These are phyloP conservation scores for Oryza nivara DNA, from an alignment of 176 grass and related monocot species.

Conservation along the genomic window DNA sequence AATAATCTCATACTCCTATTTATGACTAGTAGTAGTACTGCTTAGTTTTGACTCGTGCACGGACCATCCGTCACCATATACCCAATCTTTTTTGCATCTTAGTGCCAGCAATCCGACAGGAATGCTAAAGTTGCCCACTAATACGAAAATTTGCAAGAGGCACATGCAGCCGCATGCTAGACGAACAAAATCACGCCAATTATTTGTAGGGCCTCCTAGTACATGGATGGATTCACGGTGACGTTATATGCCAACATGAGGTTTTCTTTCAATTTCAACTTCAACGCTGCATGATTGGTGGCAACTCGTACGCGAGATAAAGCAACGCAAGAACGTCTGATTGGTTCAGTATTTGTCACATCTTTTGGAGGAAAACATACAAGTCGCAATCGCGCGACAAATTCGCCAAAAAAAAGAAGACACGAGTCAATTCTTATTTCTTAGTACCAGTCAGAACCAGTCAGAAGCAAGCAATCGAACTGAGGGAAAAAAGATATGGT, in stretches of 20 bases:
- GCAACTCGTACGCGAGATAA: not conserved
- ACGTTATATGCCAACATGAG: not conserved
- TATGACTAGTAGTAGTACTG: not conserved
- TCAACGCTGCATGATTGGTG: slow-evolving; percentile 22
- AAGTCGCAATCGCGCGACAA: slow-evolving; percentile 25
- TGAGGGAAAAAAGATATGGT: not conserved
- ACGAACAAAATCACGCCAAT: slow-evolving; percentile 26
- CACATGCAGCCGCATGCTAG: slow-evolving; percentile 9
- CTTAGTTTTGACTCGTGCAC: not conserved
- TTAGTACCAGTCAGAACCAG: not conserved
- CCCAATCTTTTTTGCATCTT: not conserved
- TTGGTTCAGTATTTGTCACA: slow-evolving; percentile 12
- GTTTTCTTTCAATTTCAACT: slow-evolving; percentile 15
- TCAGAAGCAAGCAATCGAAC: not conserved
- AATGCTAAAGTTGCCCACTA: not conserved
- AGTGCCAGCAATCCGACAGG: not conserved
- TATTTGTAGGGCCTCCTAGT: slow-evolving; percentile 37
- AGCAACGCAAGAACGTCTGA: not conserved
- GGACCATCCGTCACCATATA: not conserved
- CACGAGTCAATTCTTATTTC: not conserved
- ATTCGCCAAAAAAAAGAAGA: not conserved
- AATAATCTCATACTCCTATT: not conserved
- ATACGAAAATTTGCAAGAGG: slow-evolving; percentile 15
- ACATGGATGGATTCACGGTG: not conserved
- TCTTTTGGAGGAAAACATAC: not conserved